phyloP scores from a whole-genome alignment of 225 moss, liverwort and hornwort genomes.

The Polytrichum commune region DNA sequence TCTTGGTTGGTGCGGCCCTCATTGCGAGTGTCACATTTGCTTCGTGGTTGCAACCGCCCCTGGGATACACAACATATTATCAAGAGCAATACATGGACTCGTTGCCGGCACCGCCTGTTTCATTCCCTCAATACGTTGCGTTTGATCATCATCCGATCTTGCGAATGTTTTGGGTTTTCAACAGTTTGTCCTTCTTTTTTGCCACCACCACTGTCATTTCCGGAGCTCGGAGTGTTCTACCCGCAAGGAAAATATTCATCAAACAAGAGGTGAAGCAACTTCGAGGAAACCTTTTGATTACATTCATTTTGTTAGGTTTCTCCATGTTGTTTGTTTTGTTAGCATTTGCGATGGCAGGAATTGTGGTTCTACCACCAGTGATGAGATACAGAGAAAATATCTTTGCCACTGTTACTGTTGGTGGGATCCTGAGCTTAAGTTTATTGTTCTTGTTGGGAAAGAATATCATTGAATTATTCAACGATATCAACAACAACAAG shows the following conservation, averaged over 20 bases:
- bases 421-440: too few species aligned
- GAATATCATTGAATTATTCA: too few species aligned
- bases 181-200: not conserved
- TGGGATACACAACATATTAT: slow-evolving; percentile 3
- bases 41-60: too few species aligned
- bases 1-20: too few species aligned
- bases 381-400: too few species aligned
- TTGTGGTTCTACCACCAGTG: not conserved
- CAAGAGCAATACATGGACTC: not conserved
- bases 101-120: not conserved
- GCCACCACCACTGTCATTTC: not conserved
- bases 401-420: too few species aligned
- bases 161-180: not conserved
- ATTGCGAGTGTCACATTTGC: too few species aligned
- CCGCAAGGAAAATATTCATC: not conserved
- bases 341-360: too few species aligned
- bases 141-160: not conserved
- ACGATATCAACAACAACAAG: too few species aligned
- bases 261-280: not conserved
- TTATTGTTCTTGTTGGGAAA: too few species aligned
- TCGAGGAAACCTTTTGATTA: not conserved
- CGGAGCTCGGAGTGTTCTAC: not conserved
- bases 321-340: too few species aligned
- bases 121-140: not conserved
- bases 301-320: not conserved